Evolutionary conservation across 2,329 filamentous ascomycete genomes (phyloP).

Genomic region (Colletotrichum sublineola): DNA sequence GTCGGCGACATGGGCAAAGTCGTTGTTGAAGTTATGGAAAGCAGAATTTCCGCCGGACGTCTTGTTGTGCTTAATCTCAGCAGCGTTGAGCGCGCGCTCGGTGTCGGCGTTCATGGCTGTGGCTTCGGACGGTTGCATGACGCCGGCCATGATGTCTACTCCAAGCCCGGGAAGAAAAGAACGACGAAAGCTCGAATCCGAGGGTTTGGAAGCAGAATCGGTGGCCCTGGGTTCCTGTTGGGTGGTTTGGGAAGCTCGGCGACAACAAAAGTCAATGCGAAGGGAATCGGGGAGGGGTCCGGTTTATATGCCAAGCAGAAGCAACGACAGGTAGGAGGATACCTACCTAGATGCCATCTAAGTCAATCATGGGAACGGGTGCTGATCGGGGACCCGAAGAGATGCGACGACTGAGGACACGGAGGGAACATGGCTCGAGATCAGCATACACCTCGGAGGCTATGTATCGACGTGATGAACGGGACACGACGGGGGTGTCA

Average conservation of each 20-base stretch:
- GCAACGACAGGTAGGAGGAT: neutral
- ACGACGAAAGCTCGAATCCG: conserved; percentile 19
- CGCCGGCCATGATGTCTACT: conserved; percentile 31
- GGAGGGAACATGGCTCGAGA: conserved; percentile 35
- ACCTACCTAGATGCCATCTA: conserved; percentile 27
- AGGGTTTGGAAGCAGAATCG: conserved; percentile 1
- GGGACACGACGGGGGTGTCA: neutral
- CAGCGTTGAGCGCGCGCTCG: conserved; percentile 11
- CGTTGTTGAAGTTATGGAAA: conserved; percentile 84
- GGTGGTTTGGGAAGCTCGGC: conserved; percentile 19
- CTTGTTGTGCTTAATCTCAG: conserved; percentile 49
- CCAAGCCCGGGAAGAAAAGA: conserved; percentile 32
- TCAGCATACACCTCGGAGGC: conserved; percentile 38
- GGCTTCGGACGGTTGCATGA: conserved; percentile 25
- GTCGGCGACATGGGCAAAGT: conserved; percentile 74
- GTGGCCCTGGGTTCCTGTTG: conserved; percentile 7
- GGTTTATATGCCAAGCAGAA: conserved; percentile 28
- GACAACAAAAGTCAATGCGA: conserved; percentile 17
- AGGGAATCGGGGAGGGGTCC: conserved; percentile 3
- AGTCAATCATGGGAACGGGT: conserved; percentile 28
- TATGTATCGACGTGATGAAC: conserved; percentile 23
- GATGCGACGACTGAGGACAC: conserved; percentile 41
- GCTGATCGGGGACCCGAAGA: conserved; percentile 6
- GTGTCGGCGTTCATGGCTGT: conserved; percentile 9
- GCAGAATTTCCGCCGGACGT: conserved; percentile 77